phyloP scores from a whole-genome alignment of 495 filamentous ascomycete species.

The Trichoderma gamsii region DNA sequence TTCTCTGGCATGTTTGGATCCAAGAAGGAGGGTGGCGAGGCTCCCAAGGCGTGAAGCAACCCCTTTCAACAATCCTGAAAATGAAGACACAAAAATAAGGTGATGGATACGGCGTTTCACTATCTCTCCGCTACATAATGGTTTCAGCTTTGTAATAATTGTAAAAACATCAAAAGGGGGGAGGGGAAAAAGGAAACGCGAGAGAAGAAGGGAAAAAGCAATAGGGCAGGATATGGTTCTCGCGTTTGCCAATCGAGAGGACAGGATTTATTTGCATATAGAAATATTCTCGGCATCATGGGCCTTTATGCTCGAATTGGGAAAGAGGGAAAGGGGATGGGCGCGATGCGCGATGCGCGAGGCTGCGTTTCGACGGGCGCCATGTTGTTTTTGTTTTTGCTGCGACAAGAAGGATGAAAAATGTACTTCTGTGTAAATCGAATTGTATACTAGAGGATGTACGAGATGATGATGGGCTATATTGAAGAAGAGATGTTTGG shows the following conservation, averaged over 20 bases:
- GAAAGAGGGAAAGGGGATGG: background rate
- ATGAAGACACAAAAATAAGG: constrained; percentile 15
- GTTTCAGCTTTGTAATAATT: background rate
- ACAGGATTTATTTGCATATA: constrained; percentile 13
- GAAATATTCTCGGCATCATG: constrained; percentile 6
- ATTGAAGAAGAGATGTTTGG: background rate
- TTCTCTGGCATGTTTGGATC: constrained; percentile 46
- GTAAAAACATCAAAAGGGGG: constrained; percentile 1
- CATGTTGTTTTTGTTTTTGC: background rate
- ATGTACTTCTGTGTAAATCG: background rate
- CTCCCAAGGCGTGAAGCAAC: constrained; percentile 11
- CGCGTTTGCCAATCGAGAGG: background rate
- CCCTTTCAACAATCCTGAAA: background rate
- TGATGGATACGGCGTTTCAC: constrained; percentile 1
- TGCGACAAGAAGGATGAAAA: constrained; percentile 7
- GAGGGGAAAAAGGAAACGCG: background rate
- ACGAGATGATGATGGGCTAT: constrained; percentile 5
- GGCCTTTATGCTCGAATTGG: background rate
- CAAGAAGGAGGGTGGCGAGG: constrained; percentile 18
- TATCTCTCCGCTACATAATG: constrained; percentile 11
- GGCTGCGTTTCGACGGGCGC: background rate
- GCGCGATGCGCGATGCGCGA: background rate
- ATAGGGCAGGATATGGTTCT: background rate
- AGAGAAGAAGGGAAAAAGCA: background rate
- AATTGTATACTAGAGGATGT: constrained; percentile 12